Percentiles rank a stretch among this genome's conserved stretches.
phyloP scores from a whole-genome alignment of 352 stramenopile genomes.

The Stramenopiles sp. region DNA sequence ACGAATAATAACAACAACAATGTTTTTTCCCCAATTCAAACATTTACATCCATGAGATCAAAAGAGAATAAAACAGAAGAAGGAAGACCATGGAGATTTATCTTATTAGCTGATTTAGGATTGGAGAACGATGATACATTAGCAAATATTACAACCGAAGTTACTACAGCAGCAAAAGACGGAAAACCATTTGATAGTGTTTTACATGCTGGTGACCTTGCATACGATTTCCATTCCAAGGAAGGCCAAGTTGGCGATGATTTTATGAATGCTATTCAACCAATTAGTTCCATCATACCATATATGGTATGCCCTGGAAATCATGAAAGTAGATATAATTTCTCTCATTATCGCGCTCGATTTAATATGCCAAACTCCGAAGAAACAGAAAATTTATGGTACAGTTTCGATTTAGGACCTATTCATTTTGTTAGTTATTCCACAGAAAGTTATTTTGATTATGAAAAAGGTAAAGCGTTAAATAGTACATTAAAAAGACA shows the following conservation, averaged over 20 bases:
- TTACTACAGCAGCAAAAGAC: constrained; percentile 21
- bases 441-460: constrained; percentile 64
- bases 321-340: constrained; percentile 29
- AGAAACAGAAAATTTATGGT: constrained; percentile 12
- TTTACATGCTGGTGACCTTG: constrained; percentile 61
- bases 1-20: background rate
- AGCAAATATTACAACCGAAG: constrained; percentile 57
- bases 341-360: constrained; percentile 45
- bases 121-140: constrained; percentile 60
- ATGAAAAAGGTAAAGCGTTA: constrained; percentile 18
- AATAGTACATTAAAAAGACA: constrained; percentile 31
- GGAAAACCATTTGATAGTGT: constrained; percentile 45
- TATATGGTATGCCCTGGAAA: constrained; percentile 37
- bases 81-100: constrained; percentile 32
- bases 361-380: constrained; percentile 38
- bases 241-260: constrained; percentile 49
- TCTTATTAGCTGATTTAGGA: constrained; percentile 59
- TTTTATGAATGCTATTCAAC: constrained; percentile 50
- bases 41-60: background rate
- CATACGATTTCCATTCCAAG: constrained; percentile 54
- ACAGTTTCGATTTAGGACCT: constrained; percentile 41
- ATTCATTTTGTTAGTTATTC: constrained; percentile 58
- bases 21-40: background rate
- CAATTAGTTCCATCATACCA: constrained; percentile 52
- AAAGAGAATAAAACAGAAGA: constrained; percentile 6